Evolutionary conservation across 2,329 filamentous ascomycete species (phyloP), one percentile per base, ranked within the genome.

Genomic region (Monosporascus sp.): DNA sequence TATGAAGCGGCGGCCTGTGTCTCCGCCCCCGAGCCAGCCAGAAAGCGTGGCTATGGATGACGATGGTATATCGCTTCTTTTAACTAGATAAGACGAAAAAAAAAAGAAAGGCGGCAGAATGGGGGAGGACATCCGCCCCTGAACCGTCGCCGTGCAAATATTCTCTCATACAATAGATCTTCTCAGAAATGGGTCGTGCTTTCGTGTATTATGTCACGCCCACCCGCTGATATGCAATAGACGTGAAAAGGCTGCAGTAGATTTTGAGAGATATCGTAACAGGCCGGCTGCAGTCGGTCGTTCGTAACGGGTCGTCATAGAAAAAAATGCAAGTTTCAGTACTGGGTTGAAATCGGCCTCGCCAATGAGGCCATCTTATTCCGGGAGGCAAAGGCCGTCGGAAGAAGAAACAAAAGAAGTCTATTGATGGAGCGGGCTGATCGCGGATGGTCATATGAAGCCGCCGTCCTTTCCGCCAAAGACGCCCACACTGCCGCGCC

Each of bases 401-500:
- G 48, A 57, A 55, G 53, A 52, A 45, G 51, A 51, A 57, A 49
- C 50, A 56, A 51, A 18, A 25, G 31, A 38, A 39, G 24, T 34
- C 18, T 49, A 36, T 48, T 52, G 48, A 24, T 49, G 24, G n/a
- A 20, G 18, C 38, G n/a, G 42, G 42, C 9, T 31, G 42, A 18
- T 46, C 44, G 14, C 20, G 7, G 25, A 48, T 44, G 4, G 22
- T 77, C 64, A 84, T 39, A 83, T 61, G 59, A 84, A 81, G 20
- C 77, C 78, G 36, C 80, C 78, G 44, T 85, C 81, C 51, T 63
- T 63, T 31, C 65, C 64, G 18, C 74, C 73, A 48, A 82, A 73
- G 14, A 83, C 76, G 31, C 79, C 78, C 31, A 83, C 75, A 56
- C 78, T 82, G 24, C 78, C 75, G 36, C 80, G 76, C 81, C 81